Evolutionary conservation across 2,329 filamentous ascomycete species (phyloP), one percentile per base, ranked within the genome.

Genomic region (Pseudocercospora vitis): DNA sequence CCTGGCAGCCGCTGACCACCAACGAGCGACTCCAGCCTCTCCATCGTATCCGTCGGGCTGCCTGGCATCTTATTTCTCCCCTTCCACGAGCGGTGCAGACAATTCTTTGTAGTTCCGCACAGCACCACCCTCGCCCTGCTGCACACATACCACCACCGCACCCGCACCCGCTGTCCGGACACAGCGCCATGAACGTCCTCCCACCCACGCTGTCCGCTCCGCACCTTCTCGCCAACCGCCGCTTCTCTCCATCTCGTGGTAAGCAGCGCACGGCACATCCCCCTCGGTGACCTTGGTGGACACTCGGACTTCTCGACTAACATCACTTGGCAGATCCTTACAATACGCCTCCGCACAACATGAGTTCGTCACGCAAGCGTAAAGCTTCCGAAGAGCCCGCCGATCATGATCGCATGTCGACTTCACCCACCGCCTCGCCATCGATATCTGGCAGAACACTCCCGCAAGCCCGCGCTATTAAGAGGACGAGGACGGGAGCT

Each of bases 401-500:
- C 23, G 82, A 83, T 63, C 71, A 81, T 59, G 85, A 87, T 68
- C 89, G 91, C 68, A 96, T 97, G 89, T 90, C 87, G 55, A 86
- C 92, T 65, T 96, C 92, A 31, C 91, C 92, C 5, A 82, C 83
- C 55, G 85, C 82, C 72, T 96, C 92, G 32, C 91, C 92, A 44
- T 87, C 88, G 57, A 81, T 88, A 55, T 77, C 86, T 62, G 76
- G 84, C 59, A 83, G 89, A 65, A 78, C 84, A 52, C 82, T 95
- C 8, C 63, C 68, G 23, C 65, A 69, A 44, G 63, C 72, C 40
- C 78, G 83, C 47, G 89, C 88, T 69, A 87, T 76, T 61, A 87
- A 87, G 72, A 78, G 82, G 56, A 75, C 80, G 60, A 81, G 84
- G 55, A 82, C 85, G 63, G 91, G 95, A 63, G 71, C 90, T 55